phyloP scores from a whole-genome alignment of 2,329 filamentous ascomycete species.

The Venturia oleaginea region DNA sequence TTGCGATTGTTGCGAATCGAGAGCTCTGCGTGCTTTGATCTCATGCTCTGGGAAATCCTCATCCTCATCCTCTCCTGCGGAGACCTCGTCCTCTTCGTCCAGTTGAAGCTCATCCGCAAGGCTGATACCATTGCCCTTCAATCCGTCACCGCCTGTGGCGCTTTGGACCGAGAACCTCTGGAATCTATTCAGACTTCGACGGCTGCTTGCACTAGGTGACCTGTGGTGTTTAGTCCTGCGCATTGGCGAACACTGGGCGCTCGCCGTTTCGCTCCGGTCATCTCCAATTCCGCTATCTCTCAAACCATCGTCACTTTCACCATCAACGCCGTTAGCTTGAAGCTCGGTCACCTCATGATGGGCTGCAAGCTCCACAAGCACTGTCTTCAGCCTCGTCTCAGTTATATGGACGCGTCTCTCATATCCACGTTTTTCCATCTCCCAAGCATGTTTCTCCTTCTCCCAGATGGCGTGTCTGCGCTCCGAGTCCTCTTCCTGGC shows the following conservation, averaged over 20 bases:
- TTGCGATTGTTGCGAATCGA: conserved; percentile 34
- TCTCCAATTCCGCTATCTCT: conserved; percentile 49
- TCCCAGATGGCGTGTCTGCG: conserved; percentile 73
- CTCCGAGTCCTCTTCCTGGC: conserved; percentile 74
- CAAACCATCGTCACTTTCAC: conserved; percentile 53
- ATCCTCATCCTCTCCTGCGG: conserved; percentile 51
- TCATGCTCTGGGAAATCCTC: conserved; percentile 44
- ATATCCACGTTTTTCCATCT: conserved; percentile 68
- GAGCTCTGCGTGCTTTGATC: conserved; percentile 28
- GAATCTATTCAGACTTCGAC: conserved; percentile 42
- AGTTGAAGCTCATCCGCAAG: conserved; percentile 88
- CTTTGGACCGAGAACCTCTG: conserved; percentile 65
- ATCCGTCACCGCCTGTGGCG: conserved; percentile 42
- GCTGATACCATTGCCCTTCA: conserved; percentile 59
- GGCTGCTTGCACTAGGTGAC: conserved; percentile 44
- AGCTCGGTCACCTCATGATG: conserved; percentile 42
- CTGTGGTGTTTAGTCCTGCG: conserved; percentile 47
- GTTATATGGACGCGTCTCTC: conserved; percentile 86
- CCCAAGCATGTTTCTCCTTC: conserved; percentile 76
- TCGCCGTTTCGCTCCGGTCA: conserved; percentile 56
- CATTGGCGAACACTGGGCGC: conserved; percentile 43
- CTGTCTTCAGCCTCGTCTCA: conserved; percentile 71
- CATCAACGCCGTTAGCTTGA: conserved; percentile 29
- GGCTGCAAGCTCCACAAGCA: conserved; percentile 77
- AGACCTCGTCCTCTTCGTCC: conserved; percentile 61